phyloP scores from a whole-genome alignment of 2,329 filamentous ascomycete species.

The Fusarium keratoplasticum region DNA sequence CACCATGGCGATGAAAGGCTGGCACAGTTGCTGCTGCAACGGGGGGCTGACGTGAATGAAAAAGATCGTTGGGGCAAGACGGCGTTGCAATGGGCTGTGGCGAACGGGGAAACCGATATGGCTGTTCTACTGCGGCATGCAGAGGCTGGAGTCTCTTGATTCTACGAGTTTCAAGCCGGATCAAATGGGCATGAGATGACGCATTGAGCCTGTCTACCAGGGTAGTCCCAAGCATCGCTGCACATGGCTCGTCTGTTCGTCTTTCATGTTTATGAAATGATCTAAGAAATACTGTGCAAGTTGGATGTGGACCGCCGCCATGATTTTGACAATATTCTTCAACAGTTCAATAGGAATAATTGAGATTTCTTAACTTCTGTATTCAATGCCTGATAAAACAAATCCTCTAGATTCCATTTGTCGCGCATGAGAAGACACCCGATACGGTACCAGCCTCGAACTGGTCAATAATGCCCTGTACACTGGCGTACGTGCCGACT shows the following conservation, averaged over 20 bases:
- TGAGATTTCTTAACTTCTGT: not conserved
- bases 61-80: conserved; percentile 7
- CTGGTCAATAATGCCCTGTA: conserved; percentile 79
- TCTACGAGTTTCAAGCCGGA: not conserved
- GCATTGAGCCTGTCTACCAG: not conserved
- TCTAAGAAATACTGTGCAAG: not conserved
- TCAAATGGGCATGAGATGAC: not conserved
- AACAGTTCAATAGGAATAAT: not conserved
- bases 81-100: not conserved
- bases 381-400: not conserved
- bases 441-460: conserved; percentile 75
- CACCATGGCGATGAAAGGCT: not conserved
- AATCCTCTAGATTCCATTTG: conserved; percentile 67
- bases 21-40: not conserved
- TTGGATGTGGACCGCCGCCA: not conserved
- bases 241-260: not conserved
- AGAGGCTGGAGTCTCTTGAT: not conserved
- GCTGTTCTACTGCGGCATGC: not conserved
- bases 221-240: too few species aligned
- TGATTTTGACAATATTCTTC: not conserved
- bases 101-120: not conserved
- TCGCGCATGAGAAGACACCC: conserved; percentile 79
- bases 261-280: not conserved
- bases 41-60: conserved; percentile 5
- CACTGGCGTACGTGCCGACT: conserved; percentile 83